Base-by-base conservation (phyloP, 169 alveolate genomes). In the Cryptosporidium meleagridis region DNA sequence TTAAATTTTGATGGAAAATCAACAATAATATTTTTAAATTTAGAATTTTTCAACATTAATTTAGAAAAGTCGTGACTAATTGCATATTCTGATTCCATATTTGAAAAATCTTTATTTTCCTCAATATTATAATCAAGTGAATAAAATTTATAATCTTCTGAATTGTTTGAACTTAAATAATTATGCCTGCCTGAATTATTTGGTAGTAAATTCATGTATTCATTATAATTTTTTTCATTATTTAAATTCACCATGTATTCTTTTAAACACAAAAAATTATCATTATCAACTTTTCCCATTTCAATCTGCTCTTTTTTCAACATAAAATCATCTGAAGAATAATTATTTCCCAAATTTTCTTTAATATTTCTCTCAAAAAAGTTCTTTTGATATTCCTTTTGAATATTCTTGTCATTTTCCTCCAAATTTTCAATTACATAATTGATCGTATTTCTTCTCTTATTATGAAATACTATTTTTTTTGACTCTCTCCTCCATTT, bases 141-240 rank as follows among this genome's bases (percentile, higher is more conserved):
- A 58, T 73, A 73, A 55, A 73, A 73, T 52, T 73, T 73, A 6
- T 37, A 35, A n/a, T 73, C 86, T 23, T 73, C 86, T 14, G 86
- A 73, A 33, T 53, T 29, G 3, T 73, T 73, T 55, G 86, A 73
- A 59, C 86, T 73, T 73, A 73, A 59, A 55, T 48, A 70, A 21
- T 21, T 5, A 10, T 70, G 52, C 16, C 48, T 44, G 29, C 29
- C 58, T 26, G 68, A 70, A 70, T 70, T 48, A 48, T 51, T 51
- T 23, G 37, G 23, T 39, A 70, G 12, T 48, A 70, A 48, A 45
- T 45, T 45, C 12, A 44, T 29, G 26, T 70, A 31, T n/a, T 35
- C 51, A 26, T 26, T 29, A 26, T 26, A 10, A 65, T 65, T 33
- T n/a, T 7, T n/a, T n/a, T 35, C 51, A 65, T 69, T 69, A 33